Evolutionary conservation across 2,329 filamentous ascomycete species (phyloP), one percentile per base, ranked within the genome.

Genomic region (Cladosporium sp.): DNA sequence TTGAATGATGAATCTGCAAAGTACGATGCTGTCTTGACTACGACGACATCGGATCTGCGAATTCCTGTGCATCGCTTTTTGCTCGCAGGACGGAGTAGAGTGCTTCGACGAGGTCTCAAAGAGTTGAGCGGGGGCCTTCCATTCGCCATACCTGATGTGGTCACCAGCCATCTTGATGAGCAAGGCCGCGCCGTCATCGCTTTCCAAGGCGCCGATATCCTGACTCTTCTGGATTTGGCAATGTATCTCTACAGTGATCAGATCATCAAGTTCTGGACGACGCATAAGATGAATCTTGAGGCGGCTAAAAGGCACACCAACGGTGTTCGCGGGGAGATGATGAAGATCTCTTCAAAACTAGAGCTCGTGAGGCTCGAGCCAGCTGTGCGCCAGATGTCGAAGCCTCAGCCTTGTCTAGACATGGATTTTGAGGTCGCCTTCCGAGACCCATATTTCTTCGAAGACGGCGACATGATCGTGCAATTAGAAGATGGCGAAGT

Each of bases 51-150:
- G 0, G 80, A 88, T 4, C 68, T 91, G 19, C 76, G 74, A 41
- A 82, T 99, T 39, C 92, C 93, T 0, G 78, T 89, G 8, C 92
- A 99, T 62, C 82, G 85, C 29, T 96, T 92, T 73, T 73, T 96
- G 4, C 68, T 97, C 7, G 76, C 83, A 13, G 87, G 82, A 11
- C 80, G 93, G 58, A 96, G 89, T 62, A 70, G 80, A 4, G 69
- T 86, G 1, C 65, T 97, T 11, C 77, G 88, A 51, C 70, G 76
- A 54, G 81, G 77, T 5, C 71, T 95, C 42, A 68, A 78, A 18
- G 72, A 80, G 50, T 80, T 82, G 58, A 77, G 79, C 15, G 71
- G 75, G 13, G 80, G 80, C 15, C 24, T 34, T 17, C 72, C 71
- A 15, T 80, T 77, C 57, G 75, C 77, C 0, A 69, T 86, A 1